Base-by-base conservation (phyloP, 2,329 filamentous ascomycete species). In the Rasamsonia emersonii region DNA sequence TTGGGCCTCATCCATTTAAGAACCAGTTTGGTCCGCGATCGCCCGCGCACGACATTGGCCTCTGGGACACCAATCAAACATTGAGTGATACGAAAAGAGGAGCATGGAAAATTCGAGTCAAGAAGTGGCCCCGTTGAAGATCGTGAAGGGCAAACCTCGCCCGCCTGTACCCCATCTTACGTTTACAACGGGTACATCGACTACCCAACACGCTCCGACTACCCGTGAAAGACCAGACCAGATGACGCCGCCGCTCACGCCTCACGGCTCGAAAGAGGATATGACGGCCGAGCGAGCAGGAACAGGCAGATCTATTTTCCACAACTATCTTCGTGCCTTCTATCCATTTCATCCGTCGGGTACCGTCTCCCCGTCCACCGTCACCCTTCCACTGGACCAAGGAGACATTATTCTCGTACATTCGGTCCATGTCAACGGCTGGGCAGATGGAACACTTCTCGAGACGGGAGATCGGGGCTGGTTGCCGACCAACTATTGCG, bases 401-500 rank as follows among this genome's bases (percentile, higher is more conserved):
- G 91, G 91, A 37, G 91, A 98, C 51, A 76, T 98, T 29, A 81
- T 98, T 33, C 64, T 98, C 36, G 82, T 98, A 14, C 91, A 98
- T 59, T 95, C 91, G 3, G 84, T 96, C 44, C 91, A 98, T 59
- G 91, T 86, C 39, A 98, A 96, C 64, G 91, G 91, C 46, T 98
- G 91, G 91, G 91, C 91, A 18, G 91, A 98, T 57, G 91, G 91
- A 31, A 98, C 91, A 1, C 68, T 95, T 24, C 64, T 98, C 39
- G 73, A 81, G 15, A 85, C 86, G 3, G 89, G 89, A 16, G 82
- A 82, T 30, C 75, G 91, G 45, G 91, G 91, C 41, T 98, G 91
- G 91, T 67, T 98, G 38, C 91, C 91, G 3, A 98, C 91, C 6
- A 98, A 98, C 59, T 98, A 96, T 58, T 98, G 91, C 65, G 88